A percentile compares a stretch with the other conserved stretches of the same genome.
These are phyloP conservation scores for Penicillium lividum DNA, from an alignment of 495 filamentous ascomycete species.

Conservation along the genomic window DNA sequence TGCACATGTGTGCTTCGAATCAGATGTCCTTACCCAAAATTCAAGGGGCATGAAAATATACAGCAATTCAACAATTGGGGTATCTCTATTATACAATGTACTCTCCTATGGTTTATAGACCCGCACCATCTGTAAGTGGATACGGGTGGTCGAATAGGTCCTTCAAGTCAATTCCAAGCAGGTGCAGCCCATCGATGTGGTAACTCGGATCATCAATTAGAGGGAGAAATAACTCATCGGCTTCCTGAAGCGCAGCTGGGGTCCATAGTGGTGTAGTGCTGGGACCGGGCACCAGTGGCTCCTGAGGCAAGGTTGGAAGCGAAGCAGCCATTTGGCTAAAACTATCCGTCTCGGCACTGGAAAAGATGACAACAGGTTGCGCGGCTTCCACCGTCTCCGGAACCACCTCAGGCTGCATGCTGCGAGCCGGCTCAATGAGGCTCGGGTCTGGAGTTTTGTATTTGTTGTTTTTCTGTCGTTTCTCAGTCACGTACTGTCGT, in stretches of 20 bases:
- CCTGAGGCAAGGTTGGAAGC: background rate
- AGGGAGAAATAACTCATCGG: constrained; percentile 3
- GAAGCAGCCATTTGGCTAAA: too few species aligned
- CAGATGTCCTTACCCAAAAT: too few species aligned
- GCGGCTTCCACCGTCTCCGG: too few species aligned
- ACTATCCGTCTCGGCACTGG: too few species aligned
- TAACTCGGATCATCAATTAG: constrained; percentile 9
- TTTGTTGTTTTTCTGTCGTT: background rate
- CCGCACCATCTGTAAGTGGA: background rate
- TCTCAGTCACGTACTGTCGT: constrained; percentile 26
- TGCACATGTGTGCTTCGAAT: too few species aligned
- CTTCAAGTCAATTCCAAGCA: constrained; percentile 5
- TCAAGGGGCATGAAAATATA: too few species aligned
- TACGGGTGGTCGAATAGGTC: constrained; percentile 3
- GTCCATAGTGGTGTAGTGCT: background rate
- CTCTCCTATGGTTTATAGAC: too few species aligned
- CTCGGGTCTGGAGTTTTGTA: background rate
- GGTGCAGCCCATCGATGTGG: background rate
- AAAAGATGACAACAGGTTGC: too few species aligned
- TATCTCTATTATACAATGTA: too few species aligned
- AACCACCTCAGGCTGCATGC: background rate
- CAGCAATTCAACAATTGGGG: too few species aligned
- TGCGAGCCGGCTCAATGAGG: background rate
- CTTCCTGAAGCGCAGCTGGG: background rate
- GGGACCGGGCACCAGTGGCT: background rate